Percentiles rank a stretch among this genome's conserved stretches.
phyloP scores from a whole-genome alignment of 2,329 filamentous ascomycete species.

The Diaporthe capsici region DNA sequence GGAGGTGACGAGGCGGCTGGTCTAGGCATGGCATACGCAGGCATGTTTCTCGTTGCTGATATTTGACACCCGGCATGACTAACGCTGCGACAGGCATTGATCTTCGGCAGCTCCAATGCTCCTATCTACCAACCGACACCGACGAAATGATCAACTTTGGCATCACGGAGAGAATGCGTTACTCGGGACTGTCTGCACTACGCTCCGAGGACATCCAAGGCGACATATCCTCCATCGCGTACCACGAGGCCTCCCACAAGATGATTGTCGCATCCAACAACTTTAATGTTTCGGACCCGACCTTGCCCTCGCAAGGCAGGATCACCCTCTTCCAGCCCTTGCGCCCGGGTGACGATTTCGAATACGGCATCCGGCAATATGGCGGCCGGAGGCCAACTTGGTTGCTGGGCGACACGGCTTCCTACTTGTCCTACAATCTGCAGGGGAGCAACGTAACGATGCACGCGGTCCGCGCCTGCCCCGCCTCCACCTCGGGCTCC shows the following conservation, averaged over 20 bases:
- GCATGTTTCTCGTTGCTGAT: neutral
- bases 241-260: conserved; percentile 57
- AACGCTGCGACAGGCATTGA: conserved; percentile 51
- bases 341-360: conserved; percentile 47
- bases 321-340: conserved; percentile 59
- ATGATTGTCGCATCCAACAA: conserved; percentile 60
- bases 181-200: conserved; percentile 34
- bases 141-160: conserved; percentile 52
- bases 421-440: conserved; percentile 45
- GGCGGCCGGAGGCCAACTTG: conserved; percentile 50
- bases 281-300: conserved; percentile 50
- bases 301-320: conserved; percentile 60
- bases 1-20: conserved; percentile 56
- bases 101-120: conserved; percentile 53
- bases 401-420: conserved; percentile 53
- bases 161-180: conserved; percentile 6
- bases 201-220: conserved; percentile 47
- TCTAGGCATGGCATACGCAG: conserved; percentile 57
- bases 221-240: conserved; percentile 63
- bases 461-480: conserved; percentile 55
- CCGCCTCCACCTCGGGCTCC: conserved; percentile 57
- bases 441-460: conserved; percentile 39
- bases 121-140: conserved; percentile 59
- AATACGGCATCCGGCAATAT: conserved; percentile 42
- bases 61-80: conserved; percentile 36